Evolutionary conservation across 1,284 basidiomycete species (phyloP).

Genomic region (Pyrrhoderma noxium): DNA sequence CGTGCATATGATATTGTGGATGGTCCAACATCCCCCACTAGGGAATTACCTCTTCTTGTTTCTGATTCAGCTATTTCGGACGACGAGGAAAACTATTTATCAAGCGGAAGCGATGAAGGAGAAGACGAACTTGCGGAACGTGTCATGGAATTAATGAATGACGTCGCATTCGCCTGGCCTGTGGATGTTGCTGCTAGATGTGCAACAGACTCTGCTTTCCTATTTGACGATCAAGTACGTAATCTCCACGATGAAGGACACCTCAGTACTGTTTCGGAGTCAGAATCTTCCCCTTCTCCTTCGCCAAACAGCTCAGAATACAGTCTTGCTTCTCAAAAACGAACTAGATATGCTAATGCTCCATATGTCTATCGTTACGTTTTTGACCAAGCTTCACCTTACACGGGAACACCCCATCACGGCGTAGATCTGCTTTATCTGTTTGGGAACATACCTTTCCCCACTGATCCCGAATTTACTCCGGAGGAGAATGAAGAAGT

Average conservation of each 20-base stretch:
- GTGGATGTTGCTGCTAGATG: slow-evolving; percentile 46
- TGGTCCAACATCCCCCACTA: slow-evolving; percentile 2
- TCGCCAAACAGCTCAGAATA: neutral
- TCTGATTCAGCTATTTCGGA: slow-evolving; percentile 1
- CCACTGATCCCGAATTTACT: slow-evolving; percentile 34
- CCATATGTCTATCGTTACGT: slow-evolving; percentile 61
- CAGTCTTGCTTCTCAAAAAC: neutral
- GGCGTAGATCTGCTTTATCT: slow-evolving; percentile 65
- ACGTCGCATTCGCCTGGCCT: slow-evolving; percentile 67
- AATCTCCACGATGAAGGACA: neutral
- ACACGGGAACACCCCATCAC: slow-evolving; percentile 54
- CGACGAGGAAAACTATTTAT: slow-evolving; percentile 2
- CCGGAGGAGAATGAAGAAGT: slow-evolving; percentile 22
- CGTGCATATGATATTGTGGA: slow-evolving; percentile 57
- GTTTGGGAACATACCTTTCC: slow-evolving; percentile 59
- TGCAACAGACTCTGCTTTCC: slow-evolving; percentile 16
- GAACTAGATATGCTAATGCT: slow-evolving; percentile 4
- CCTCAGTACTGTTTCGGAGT: slow-evolving; percentile 7
- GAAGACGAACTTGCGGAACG: slow-evolving; percentile 56
- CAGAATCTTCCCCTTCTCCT: slow-evolving; percentile 5
- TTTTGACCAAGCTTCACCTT: slow-evolving; percentile 70
- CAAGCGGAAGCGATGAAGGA: slow-evolving; percentile 9
- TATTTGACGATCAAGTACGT: slow-evolving; percentile 9
- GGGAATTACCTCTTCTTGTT: neutral
- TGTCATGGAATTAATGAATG: slow-evolving; percentile 62